These are phyloP conservation scores for Candida saitoana DNA, from an alignment of 805 yeast genomes.

Conservation along the genomic window DNA sequence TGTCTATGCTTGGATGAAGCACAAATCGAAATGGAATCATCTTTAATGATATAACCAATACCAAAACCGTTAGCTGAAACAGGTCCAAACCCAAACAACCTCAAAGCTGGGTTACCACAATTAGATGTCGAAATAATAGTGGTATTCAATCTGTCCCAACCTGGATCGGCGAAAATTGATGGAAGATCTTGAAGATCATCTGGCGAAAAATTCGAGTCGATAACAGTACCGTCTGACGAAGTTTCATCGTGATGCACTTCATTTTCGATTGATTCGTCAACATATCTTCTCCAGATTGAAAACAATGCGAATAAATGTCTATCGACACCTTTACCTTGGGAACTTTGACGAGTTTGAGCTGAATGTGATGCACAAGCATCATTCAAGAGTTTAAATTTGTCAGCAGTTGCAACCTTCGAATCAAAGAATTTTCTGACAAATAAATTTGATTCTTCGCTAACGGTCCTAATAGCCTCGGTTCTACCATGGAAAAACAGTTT, in stretches of 20 bases:
- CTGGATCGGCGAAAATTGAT: conserved; percentile 72
- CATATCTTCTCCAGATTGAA: conserved; percentile 78
- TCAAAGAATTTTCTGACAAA: conserved; percentile 86
- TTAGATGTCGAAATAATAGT: conserved; percentile 67
- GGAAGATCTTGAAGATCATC: conserved; percentile 46
- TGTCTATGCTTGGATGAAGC: conserved; percentile 60
- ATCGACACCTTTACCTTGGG: conserved; percentile 85
- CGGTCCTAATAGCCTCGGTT: conserved; percentile 88
- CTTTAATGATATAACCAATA: conserved; percentile 51
- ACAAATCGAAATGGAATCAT: conserved; percentile 49
- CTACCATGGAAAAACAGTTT: conserved; percentile 83
- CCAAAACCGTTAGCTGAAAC: conserved; percentile 58
- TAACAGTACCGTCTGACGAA: conserved; percentile 30
- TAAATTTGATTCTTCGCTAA: conserved; percentile 70
- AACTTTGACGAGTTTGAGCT: conserved; percentile 60
- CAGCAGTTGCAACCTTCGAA: conserved; percentile 49
- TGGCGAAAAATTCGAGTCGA: conserved; percentile 8
- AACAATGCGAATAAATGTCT: conserved; percentile 84
- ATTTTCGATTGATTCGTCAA: conserved; percentile 21
- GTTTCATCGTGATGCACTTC: conserved; percentile 14
- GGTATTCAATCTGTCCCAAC: conserved; percentile 83
- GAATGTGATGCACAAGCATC: conserved; percentile 72
- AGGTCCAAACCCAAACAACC: conserved; percentile 59
- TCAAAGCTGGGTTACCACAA: conserved; percentile 58
- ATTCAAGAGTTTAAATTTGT: conserved; percentile 56